These are phyloP conservation scores for Cryptococcus floricola DNA, from an alignment of 1,284 basidiomycete genomes.

Conservation along the genomic window DNA sequence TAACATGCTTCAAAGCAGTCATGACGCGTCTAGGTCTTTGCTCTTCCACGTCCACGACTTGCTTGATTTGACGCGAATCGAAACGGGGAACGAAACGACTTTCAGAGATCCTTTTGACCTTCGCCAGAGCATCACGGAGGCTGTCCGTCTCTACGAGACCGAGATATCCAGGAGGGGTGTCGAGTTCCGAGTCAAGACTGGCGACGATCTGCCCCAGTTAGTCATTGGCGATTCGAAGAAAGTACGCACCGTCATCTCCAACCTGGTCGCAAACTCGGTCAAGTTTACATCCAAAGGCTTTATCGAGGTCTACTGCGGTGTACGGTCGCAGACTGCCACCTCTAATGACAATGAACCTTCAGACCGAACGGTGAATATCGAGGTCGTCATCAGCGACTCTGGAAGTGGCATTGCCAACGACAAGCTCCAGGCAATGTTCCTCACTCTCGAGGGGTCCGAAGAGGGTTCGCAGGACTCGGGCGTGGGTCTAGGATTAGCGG, in stretches of 20 bases:
- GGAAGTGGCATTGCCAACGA: conserved; percentile 69
- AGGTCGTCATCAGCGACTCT: conserved; percentile 71
- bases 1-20: conserved; percentile 71
- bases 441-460: conserved; percentile 81
- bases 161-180: conserved; percentile 69
- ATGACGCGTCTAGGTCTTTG: conserved; percentile 75
- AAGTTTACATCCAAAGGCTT: conserved; percentile 68
- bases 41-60: conserved; percentile 83
- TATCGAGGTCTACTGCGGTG: conserved; percentile 63
- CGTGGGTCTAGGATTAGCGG: conserved; percentile 67
- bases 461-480: conserved; percentile 49
- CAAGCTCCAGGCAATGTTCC: conserved; percentile 76
- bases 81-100: conserved; percentile 74
- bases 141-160: conserved; percentile 57
- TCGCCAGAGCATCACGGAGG: conserved; percentile 62
- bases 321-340: conserved; percentile 20
- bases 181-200: conserved; percentile 60
- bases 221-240: conserved; percentile 71
- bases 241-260: conserved; percentile 75
- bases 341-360: not conserved
- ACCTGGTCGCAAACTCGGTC: conserved; percentile 78
- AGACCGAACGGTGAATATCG: conserved; percentile 54
- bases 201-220: conserved; percentile 55
- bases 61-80: conserved; percentile 75
- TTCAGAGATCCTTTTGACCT: conserved; percentile 81